Conservation (phyloP, 768 basidiomycete species). For the Termitomyces sp. region DNA sequence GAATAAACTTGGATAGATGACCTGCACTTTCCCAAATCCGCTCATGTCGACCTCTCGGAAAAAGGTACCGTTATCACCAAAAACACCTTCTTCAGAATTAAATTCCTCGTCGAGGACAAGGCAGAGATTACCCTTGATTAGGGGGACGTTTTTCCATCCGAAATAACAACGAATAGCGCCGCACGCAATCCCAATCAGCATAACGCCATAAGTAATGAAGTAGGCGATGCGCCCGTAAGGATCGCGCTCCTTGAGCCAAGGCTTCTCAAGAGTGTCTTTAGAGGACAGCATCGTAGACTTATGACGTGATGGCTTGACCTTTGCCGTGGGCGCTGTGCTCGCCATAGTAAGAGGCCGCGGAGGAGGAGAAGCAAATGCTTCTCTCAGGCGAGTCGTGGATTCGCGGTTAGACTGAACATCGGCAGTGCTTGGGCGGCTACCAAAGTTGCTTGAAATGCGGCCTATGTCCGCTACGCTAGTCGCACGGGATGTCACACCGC, state of each 20-base stretch:
- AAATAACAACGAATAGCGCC: constrained; percentile 53
- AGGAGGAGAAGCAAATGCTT: constrained; percentile 55
- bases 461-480: constrained; percentile 41
- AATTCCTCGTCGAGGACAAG: constrained; percentile 80
- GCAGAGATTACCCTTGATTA: constrained; percentile 46
- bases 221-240: constrained; percentile 52
- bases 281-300: constrained; percentile 45
- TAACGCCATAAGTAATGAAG: constrained; percentile 54
- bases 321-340: constrained; percentile 41
- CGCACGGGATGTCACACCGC: constrained; percentile 32
- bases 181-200: constrained; percentile 51
- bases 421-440: constrained; percentile 29
- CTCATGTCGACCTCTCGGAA: constrained; percentile 78
- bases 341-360: constrained; percentile 53
- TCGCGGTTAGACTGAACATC: constrained; percentile 27
- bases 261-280: constrained; percentile 41
- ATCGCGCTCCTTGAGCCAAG: constrained; percentile 60
- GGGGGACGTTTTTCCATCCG: constrained; percentile 48
- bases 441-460: constrained; percentile 30
- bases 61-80: constrained; percentile 65
- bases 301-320: constrained; percentile 37
- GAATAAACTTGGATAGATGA: constrained; percentile 3
- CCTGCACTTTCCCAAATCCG: constrained; percentile 67
- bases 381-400: constrained; percentile 40
- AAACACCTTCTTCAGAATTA: constrained; percentile 44